Evolutionary conservation across 331 rosid genomes (phyloP).

Genomic region (Phaseolus coccineus): DNA sequence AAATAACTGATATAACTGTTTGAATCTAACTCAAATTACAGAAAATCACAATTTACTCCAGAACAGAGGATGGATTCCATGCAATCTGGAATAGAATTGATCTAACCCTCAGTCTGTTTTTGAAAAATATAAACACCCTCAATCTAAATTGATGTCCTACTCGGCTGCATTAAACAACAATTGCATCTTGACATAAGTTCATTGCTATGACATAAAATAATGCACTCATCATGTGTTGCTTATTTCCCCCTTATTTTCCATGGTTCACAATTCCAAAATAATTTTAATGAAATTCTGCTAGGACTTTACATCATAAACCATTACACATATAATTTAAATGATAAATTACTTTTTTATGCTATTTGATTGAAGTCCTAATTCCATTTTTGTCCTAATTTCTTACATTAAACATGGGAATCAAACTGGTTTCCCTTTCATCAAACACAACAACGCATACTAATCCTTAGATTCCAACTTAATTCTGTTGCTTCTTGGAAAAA

Average conservation of each 20-base stretch:
- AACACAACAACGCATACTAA: background rate
- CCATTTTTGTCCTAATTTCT: constrained; percentile 10
- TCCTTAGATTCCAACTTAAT: background rate
- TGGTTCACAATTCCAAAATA: background rate
- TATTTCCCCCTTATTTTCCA: constrained; percentile 2
- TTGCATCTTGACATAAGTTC: too few species aligned
- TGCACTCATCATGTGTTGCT: background rate
- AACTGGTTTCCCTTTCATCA: constrained; percentile 3
- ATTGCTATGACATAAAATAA: too few species aligned
- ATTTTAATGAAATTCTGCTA: background rate
- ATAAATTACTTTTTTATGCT: background rate
- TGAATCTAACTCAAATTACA: too few species aligned
- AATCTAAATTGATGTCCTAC: too few species aligned
- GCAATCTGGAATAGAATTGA: too few species aligned
- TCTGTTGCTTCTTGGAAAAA: constrained; percentile 13
- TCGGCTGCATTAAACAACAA: too few species aligned
- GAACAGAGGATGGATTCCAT: too few species aligned
- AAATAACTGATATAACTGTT: too few species aligned
- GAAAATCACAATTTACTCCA: too few species aligned
- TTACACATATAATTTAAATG: background rate
- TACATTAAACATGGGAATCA: constrained; percentile 5
- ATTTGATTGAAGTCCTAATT: background rate
- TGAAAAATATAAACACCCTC: too few species aligned
- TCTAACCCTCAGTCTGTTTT: too few species aligned
- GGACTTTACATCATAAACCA: background rate